Evolutionary conservation across 2,329 filamentous ascomycete genomes (phyloP).

Genomic region (Aciculosporium take): DNA sequence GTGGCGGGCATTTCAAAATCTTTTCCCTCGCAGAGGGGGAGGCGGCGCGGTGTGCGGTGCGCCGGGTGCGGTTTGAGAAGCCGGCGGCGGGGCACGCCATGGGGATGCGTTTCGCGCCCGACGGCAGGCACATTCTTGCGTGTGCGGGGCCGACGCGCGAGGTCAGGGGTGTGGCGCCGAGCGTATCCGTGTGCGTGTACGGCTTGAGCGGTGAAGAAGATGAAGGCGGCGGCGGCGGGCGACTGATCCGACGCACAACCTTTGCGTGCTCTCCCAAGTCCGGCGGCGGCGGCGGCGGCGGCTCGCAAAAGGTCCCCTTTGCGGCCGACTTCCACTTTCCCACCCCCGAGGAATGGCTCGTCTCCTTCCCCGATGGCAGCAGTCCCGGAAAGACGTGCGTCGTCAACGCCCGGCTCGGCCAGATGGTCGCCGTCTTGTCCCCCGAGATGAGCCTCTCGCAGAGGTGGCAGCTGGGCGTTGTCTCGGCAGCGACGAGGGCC

Average conservation of each 20-base stretch:
- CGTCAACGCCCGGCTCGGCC: constrained; percentile 6
- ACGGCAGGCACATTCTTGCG: constrained; percentile 4
- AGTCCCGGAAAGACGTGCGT: constrained; percentile 4
- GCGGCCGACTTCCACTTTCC: constrained; percentile 5
- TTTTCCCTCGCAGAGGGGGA: neutral
- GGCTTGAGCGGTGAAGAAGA: neutral
- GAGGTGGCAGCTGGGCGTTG: constrained; percentile 5
- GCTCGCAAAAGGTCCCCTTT: too few species aligned
- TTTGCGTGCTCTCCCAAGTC: neutral
- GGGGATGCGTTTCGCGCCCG: constrained; percentile 4
- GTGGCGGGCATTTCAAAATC: neutral
- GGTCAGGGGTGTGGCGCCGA: neutral
- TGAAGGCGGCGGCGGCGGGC: neutral
- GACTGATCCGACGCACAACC: neutral
- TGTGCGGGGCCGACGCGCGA: constrained; percentile 2
- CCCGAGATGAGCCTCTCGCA: constrained; percentile 4
- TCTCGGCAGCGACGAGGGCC: neutral
- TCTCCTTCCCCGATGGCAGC: constrained; percentile 5
- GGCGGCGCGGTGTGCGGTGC: neutral
- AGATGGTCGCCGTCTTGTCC: constrained; percentile 2
- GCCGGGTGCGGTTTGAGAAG: constrained; percentile 1
- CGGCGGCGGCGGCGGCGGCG: neutral
- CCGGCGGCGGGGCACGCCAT: constrained; percentile 3
- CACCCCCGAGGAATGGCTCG: constrained; percentile 3
- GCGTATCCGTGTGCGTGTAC: constrained; percentile 4